Evolutionary conservation across 345 rosid genomes (phyloP), one percentile per base, ranked within the genome.

Genomic region (Eucalyptus sp.): DNA sequence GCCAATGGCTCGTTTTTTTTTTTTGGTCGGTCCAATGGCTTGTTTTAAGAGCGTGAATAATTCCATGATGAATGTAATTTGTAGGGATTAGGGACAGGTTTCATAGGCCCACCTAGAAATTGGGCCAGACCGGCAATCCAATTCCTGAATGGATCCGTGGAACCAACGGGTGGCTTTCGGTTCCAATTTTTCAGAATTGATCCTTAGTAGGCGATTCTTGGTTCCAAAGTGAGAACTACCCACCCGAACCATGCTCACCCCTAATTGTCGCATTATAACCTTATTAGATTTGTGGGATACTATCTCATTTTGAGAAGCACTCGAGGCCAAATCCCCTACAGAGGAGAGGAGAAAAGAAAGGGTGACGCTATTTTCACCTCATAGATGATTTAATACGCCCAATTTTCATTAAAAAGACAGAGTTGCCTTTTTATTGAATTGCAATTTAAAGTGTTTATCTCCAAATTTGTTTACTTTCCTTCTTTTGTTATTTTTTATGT

Each of bases 91-190:
- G 13, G 13, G 29, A 56, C 0, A 1, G 0, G 29, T 10, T 56
- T 22, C 29, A 56, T 56, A 24, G 29, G 24, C 62, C 29, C 62
- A 56, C 13, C 1, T 24, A 1, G 12, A 24, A 56, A 10, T 0
- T 0, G 0, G 3, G 12, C 6, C 2, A 0, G 13, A 56, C 13
- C 0, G 0, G 6, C 0, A 0, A 10, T 24, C 62, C 62, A 56
- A 24, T 56, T 56, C 29, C 0, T 24, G 0, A 6, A 0, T 56
- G 3, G 3, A 56, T 56, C 3, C 10, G 0, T 24, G 1, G 27
- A 56, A 56, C 29, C 5, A 56, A 24, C 0, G 6, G 13, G 27
- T 56, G 29, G 29, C 27, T 56, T 22, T 8, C 0, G 10, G 6
- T 56, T 56, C 13, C 5, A 56, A 56, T 22, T 56, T 56, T 56